Evolutionary conservation across 495 filamentous ascomycete genomes (phyloP).

Genomic region (Penicillium nucicola): DNA sequence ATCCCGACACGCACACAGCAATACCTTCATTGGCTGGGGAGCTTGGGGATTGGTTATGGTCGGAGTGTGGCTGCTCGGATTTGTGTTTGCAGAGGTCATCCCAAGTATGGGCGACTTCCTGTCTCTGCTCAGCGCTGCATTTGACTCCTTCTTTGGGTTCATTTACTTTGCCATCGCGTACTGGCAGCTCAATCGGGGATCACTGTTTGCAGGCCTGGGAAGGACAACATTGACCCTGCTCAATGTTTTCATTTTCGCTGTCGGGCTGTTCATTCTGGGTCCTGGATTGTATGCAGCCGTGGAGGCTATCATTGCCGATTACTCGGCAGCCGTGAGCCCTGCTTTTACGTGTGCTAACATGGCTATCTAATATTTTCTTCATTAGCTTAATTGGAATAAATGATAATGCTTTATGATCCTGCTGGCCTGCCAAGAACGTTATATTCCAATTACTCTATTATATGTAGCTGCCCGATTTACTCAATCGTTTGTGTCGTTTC

Average conservation of each 20-base stretch:
- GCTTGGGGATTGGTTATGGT: slow-evolving; percentile 46
- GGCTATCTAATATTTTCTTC: slow-evolving; percentile 24
- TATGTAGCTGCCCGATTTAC: too few relatives aligned
- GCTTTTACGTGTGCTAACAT: slow-evolving; percentile 48
- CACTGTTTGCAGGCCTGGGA: slow-evolving; percentile 22
- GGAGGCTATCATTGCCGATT: slow-evolving; percentile 50
- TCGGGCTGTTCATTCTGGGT: slow-evolving; percentile 48
- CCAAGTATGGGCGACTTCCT: slow-evolving; percentile 51
- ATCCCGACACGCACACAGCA: slow-evolving; percentile 44
- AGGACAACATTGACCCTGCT: slow-evolving; percentile 38
- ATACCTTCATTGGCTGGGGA: slow-evolving; percentile 48
- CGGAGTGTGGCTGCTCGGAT: slow-evolving; percentile 42
- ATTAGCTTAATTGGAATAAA: too few relatives aligned
- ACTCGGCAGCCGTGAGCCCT: slow-evolving; percentile 33
- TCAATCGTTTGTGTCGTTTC: too few relatives aligned
- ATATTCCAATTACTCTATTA: too few relatives aligned
- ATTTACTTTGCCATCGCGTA: slow-evolving; percentile 49
- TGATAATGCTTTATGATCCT: too few relatives aligned
- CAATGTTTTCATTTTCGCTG: slow-evolving; percentile 37
- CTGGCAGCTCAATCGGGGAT: slow-evolving; percentile 43
- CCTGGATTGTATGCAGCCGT: slow-evolving; percentile 51
- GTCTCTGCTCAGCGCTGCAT: slow-evolving; percentile 48
- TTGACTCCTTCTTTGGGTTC: slow-evolving; percentile 38
- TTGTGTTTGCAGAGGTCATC: slow-evolving; percentile 49
- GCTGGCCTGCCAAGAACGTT: too few relatives aligned